phyloP scores from a whole-genome alignment of 1,284 basidiomycete genomes.

The Ganoderma multipileum region DNA sequence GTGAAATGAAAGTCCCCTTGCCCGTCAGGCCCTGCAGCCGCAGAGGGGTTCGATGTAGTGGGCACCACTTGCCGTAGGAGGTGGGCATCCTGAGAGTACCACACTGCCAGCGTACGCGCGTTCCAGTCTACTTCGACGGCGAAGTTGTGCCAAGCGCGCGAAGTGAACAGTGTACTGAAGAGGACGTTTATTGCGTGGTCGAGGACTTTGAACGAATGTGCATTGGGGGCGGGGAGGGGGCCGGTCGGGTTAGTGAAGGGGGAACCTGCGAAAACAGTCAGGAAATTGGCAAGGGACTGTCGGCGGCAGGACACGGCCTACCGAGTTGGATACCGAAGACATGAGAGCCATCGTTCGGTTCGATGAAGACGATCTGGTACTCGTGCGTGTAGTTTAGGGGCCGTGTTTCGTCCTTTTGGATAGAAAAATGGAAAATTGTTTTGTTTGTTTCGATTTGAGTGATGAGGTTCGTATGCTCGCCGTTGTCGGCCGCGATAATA shows the following conservation, averaged over 20 bases:
- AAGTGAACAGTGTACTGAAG: conserved; percentile 54
- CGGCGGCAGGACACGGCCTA: conserved; percentile 31
- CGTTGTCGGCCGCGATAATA: conserved; percentile 53
- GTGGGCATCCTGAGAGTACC: conserved; percentile 52
- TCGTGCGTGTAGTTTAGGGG: conserved; percentile 63
- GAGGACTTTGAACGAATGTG: conserved; percentile 56
- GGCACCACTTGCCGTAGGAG: conserved; percentile 50
- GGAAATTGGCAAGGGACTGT: neutral
- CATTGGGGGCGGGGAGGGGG: conserved; percentile 45
- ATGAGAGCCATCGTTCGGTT: conserved; percentile 62
- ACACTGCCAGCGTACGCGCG: conserved; percentile 53
- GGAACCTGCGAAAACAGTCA: conserved; percentile 46
- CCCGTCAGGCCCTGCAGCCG: conserved; percentile 48
- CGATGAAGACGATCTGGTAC: conserved; percentile 69
- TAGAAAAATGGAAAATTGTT: conserved; percentile 63
- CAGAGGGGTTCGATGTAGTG: conserved; percentile 49
- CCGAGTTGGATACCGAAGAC: conserved; percentile 65
- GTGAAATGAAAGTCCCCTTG: conserved; percentile 67
- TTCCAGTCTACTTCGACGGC: conserved; percentile 64
- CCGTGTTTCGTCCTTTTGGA: conserved; percentile 50
- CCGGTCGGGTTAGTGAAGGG: conserved; percentile 61
- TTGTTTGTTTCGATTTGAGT: conserved; percentile 50
- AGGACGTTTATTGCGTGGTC: conserved; percentile 60
- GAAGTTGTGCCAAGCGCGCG: conserved; percentile 63
- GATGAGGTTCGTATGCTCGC: conserved; percentile 49